A percentile compares a stretch with the other conserved stretches of the same genome.
Conservation (phyloP, 371 early-diverging fungal genomes). For the Mucor saturninus region DNA sequence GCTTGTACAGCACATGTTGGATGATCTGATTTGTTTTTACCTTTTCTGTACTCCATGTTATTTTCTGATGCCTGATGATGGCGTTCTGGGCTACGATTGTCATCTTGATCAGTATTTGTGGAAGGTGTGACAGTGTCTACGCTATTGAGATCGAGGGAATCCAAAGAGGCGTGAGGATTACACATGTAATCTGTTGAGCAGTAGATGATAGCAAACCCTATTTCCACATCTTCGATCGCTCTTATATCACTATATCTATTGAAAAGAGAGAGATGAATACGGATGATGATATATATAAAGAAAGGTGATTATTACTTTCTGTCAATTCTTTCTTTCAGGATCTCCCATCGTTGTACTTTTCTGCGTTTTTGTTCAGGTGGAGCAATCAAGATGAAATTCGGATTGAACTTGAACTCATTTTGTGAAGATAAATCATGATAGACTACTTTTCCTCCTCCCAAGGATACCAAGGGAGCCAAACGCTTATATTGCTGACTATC, state of each 20-base stretch:
- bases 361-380: not conserved
- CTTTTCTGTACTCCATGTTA: not conserved
- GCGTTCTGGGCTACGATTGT: not conserved
- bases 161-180: not conserved
- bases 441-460: not conserved
- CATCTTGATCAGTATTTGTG: not conserved
- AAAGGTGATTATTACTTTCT: not conserved
- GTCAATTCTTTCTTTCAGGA: not conserved
- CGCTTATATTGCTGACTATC: slow-evolving; percentile 2
- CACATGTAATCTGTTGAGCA: slow-evolving; percentile 7
- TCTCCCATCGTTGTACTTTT: not conserved
- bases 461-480: not conserved
- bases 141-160: not conserved
- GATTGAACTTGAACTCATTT: not conserved
- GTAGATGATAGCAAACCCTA: not conserved
- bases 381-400: not conserved
- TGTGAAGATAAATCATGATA: not conserved
- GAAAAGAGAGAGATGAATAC: not conserved
- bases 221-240: slow-evolving; percentile 1
- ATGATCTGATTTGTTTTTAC: too few species aligned
- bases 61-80: too few species aligned
- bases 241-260: not conserved
- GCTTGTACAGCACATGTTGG: too few species aligned
- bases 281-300: not conserved
- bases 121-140: not conserved